Base-by-base conservation (phyloP, 139 green algal species). In the Closterium sp. region DNA sequence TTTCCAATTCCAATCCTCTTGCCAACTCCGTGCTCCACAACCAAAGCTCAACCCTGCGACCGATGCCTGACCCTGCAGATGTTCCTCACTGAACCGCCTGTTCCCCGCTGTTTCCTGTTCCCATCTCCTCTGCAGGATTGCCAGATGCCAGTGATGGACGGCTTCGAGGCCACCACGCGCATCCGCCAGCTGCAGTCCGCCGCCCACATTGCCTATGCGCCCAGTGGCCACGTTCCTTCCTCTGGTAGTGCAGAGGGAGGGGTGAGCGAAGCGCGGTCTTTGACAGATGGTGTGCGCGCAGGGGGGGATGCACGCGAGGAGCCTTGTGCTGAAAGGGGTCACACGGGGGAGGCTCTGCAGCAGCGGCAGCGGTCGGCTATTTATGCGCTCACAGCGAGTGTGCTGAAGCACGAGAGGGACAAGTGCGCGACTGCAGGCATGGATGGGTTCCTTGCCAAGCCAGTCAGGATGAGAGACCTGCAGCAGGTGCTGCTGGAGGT, bases 141-240 rank as follows among this genome's bases (percentile, higher is more conserved):
- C 6, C 83, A 86, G 30, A 86, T 86, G 83, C 83, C 83, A 86
- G 83, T 34, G 83, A 86, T 86, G 83, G 30, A 86, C 83, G 83
- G 83, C 0, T 86, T 86, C 31, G 83, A 86, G 25, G 83, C 83
- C 30, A 86, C 83, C 30, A 32, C n/a, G 6, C 83, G 31, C 83
- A 86, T 86, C 83, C 83, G 83, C 23, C 30, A 9, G 83, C 7
- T 86, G 83, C 83, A 76, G 4, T 16, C 55, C 55, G 5, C 16
- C 55, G 16, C 12, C 25, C 55, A 76, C 55, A 1, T 19, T 19
- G 16, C 55, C n/a, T n/a, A n/a, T n/a, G n/a, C n/a, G n/a, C n/a
- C n/a, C n/a, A n/a, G n/a, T n/a, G n/a, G n/a, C n/a, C n/a, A n/a
- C n/a, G n/a, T n/a, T n/a, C n/a, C n/a, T n/a, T n/a, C n/a, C n/a